These are phyloP conservation scores for Croton laevigatus DNA, from an alignment of 441 rosid genomes.

Conservation along the genomic window DNA sequence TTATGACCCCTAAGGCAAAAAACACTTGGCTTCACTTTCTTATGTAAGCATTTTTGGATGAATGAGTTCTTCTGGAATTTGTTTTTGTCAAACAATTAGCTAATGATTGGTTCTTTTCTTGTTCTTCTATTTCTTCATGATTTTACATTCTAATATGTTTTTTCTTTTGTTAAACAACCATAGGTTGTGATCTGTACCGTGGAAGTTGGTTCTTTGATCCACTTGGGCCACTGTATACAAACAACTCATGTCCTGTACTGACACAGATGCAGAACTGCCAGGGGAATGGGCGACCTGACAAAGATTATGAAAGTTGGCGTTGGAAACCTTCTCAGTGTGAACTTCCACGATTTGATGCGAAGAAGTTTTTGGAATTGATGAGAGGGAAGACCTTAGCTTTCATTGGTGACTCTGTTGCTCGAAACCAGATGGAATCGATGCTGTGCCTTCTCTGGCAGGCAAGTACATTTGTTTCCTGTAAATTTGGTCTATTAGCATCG, in stretches of 20 bases:
- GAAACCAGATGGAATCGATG: slow-evolving; percentile 97
- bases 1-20: background rate
- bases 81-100: background rate
- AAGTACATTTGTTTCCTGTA: slow-evolving; percentile 27
- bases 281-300: slow-evolving; percentile 96
- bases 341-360: slow-evolving; percentile 87
- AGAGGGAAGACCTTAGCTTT: slow-evolving; percentile 89
- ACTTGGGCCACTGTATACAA: slow-evolving; percentile 70
- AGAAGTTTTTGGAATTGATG: slow-evolving; percentile 85
- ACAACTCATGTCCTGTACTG: slow-evolving; percentile 82
- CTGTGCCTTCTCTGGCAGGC: slow-evolving; percentile 98
- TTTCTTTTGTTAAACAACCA: slow-evolving; percentile 16
- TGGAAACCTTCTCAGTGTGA: slow-evolving; percentile 88
- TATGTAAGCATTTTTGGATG: background rate
- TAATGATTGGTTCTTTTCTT: background rate
- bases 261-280: slow-evolving; percentile 99
- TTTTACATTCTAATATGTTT: slow-evolving; percentile 13
- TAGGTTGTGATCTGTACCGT: slow-evolving; percentile 78
- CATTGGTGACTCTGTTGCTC: slow-evolving; percentile 93
- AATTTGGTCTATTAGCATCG: background rate
- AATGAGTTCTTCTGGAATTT: background rate
- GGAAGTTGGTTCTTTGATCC: slow-evolving; percentile 91
- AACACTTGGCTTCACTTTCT: background rate
- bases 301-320: slow-evolving; percentile 88
- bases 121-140: background rate